Conservation (phyloP, 1,284 basidiomycete species). For the Fomitopsis palustris region DNA sequence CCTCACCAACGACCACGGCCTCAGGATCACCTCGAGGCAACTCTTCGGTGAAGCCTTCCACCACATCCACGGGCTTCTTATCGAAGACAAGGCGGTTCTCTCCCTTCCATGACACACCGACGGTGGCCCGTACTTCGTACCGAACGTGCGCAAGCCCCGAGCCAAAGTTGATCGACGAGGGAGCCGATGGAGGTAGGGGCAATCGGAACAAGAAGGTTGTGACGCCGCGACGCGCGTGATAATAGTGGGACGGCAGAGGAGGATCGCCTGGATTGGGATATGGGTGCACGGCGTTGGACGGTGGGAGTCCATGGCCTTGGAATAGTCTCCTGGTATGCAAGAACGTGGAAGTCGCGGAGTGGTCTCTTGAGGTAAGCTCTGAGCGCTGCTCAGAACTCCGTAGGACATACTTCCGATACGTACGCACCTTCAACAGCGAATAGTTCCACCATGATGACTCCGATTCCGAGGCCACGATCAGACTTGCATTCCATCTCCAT, state of each 20-base stretch:
- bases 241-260: conserved; percentile 56
- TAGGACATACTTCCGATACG: background rate
- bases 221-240: conserved; percentile 63
- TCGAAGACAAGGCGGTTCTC: conserved; percentile 63
- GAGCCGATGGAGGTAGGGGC: conserved; percentile 59
- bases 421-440: conserved; percentile 62
- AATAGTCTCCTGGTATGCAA: conserved; percentile 65
- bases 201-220: conserved; percentile 75
- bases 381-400: conserved; percentile 1
- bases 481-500: conserved; percentile 74
- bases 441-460: conserved; percentile 71
- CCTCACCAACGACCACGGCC: conserved; percentile 64
- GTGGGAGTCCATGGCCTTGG: conserved; percentile 75
- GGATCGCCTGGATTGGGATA: conserved; percentile 51
- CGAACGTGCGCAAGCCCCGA: conserved; percentile 59
- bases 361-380: conserved; percentile 74
- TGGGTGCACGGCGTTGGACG: conserved; percentile 72
- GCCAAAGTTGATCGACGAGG: conserved; percentile 67
- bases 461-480: conserved; percentile 68
- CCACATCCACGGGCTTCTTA: conserved; percentile 58
- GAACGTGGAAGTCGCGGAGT: conserved; percentile 74
- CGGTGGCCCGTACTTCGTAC: conserved; percentile 69
- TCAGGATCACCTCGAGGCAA: conserved; percentile 41
- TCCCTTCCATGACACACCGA: conserved; percentile 68
- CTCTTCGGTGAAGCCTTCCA: conserved; percentile 48